These are phyloP conservation scores for Ustulina deusta DNA, from an alignment of 2,329 filamentous ascomycete genomes.

Conservation along the genomic window DNA sequence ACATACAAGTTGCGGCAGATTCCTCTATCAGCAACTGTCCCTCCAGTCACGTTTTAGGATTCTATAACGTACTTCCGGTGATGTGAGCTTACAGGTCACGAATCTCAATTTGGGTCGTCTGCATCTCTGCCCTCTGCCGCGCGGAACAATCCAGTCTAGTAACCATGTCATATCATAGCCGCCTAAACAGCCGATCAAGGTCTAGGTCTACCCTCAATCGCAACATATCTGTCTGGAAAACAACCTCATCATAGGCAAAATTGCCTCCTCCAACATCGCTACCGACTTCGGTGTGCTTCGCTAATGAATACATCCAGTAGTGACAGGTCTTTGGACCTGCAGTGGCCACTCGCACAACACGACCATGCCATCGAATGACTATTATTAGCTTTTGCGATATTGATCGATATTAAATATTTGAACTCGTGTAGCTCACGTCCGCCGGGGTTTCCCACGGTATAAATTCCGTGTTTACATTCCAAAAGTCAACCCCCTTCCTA, in stretches of 20 bases:
- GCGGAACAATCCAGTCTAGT: neutral
- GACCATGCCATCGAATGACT: constrained; percentile 11
- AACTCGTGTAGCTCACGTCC: neutral
- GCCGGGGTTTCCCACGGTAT: neutral
- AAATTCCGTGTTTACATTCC: neutral
- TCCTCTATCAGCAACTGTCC: neutral
- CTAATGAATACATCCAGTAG: constrained; percentile 11
- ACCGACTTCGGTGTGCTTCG: constrained; percentile 13
- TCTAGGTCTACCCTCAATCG: constrained; percentile 21
- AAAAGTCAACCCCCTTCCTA: constrained; percentile 20
- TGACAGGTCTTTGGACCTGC: constrained; percentile 24
- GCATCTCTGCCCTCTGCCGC: neutral
- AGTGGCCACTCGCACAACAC: constrained; percentile 9
- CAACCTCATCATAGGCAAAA: constrained; percentile 20
- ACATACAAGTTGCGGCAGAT: neutral
- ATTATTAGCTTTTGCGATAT: constrained; percentile 32
- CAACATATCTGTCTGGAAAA: constrained; percentile 13
- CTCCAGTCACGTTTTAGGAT: neutral
- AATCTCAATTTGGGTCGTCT: neutral
- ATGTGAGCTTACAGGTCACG: neutral
- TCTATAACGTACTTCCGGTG: neutral
- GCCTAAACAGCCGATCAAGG: constrained; percentile 5
- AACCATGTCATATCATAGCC: neutral
- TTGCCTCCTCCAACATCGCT: neutral
- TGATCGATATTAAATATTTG: constrained; percentile 19